Evolutionary conservation across 257 asterid genomes (phyloP), one percentile per base, ranked within the genome.

Genomic region (Gynochthodes officinalis): DNA sequence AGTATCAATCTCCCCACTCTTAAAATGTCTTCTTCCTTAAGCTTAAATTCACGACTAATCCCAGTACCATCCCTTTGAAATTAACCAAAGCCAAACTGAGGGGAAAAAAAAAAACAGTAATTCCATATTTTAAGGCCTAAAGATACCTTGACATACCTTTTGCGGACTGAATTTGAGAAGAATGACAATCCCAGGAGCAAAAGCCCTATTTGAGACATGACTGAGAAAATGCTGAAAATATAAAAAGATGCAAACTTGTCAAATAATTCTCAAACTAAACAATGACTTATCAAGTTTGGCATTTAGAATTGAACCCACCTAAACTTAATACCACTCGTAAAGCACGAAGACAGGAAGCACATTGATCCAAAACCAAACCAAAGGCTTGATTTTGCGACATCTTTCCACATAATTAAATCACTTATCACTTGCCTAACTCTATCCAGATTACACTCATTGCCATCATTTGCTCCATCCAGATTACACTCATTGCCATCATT

Each of bases 301-400:
- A 12, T 44, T 0, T n/a, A 71, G 60, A 66, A 32, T 25, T 15
- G 43, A 52, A 58, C 82, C 64, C 77, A 95, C 99, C 98, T 95
- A 70, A 88, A 87, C 66, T 72, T 79, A 58, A 90, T 79, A 12
- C 95, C 93, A 71, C 49, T 81, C 2, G 96, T 74, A 76, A 89
- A 95, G 76, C 92, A 88, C 74, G 98, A 92, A 71, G 96, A 95
- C 75, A 90, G 75, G 75, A 89, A 90, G 78, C 92, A 90, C 53
- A 92, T 82, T 18, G 94, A 83, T 6, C 99, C 98, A 35, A 95
- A 84, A 37, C 99, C 99, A 60, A 95, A 95, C 99, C 98, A 95
- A 72, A 92, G 96, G 87, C 97, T 95, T 54, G 99, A 92, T 74
- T 87, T 95, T 1, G 98, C 82, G 3, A 86, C 96, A 84, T 95